Evolutionary conservation across 306 rosid genomes (phyloP), one percentile per base, ranked within the genome.

Genomic region (Rosa persica): DNA sequence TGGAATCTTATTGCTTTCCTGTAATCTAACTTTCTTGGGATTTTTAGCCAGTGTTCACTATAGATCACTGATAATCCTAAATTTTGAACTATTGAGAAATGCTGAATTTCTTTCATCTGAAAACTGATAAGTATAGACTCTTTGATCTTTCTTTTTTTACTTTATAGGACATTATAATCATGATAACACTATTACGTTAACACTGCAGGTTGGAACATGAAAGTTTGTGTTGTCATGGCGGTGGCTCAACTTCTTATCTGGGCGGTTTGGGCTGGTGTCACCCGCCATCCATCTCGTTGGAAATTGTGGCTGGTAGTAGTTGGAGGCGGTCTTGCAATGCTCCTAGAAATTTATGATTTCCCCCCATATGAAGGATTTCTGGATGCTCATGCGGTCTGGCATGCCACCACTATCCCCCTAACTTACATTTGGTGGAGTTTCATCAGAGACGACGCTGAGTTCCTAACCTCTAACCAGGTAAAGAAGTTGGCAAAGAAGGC

Each of bases 391-490:
- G 91, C 93, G 39, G 81, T 91, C 70, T 88, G 92, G 95, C 92
- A 89, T 36, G 95, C 92, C 80, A 73, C 90, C 39, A 91, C 92
- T 52, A 69, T 93, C 78, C 98, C 98, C 16, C 76, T 93, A 34
- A 89, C 97, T 25, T 87, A 79, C 74, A 44, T 91, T 16, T 89
- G 92, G 98, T 93, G 98, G 98, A 89, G 93, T 85, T 93, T 93
- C 72, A 81, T 86, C 62, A 81, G 85, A 79, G 97, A 91, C 20
- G 98, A 93, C 81, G 93, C 90, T 16, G 78, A 79, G 82, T 83
- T 89, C 61, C 67, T 42, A 47, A 85, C 93, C 76, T 80, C 87
- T 25, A 57, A 46, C 72, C 79, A 60, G 25, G 43, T 60, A 27
- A 75, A 60, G 58, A 60, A 48, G 44, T 25, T 78, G 72, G 64